Conservation (phyloP, 1,139 yeast species). For the Yamadazyma triangularis region DNA sequence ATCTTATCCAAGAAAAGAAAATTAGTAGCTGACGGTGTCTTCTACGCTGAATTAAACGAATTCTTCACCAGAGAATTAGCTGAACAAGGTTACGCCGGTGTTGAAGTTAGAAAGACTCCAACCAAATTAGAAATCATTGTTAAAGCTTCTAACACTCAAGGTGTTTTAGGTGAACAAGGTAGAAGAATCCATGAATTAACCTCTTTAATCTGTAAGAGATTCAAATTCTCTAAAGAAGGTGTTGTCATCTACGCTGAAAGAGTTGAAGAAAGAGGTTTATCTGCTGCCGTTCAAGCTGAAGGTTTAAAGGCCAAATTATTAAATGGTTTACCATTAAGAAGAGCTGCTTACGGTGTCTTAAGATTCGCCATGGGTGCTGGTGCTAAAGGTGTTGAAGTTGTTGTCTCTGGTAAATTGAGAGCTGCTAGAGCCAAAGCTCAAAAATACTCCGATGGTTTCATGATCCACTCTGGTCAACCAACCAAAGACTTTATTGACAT, state of each 20-base stretch:
- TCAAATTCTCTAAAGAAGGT: slow-evolving; percentile 92
- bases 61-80: slow-evolving; percentile 99
- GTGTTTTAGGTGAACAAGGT: slow-evolving; percentile 99
- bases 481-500: slow-evolving; percentile 96
- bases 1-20: slow-evolving; percentile 82
- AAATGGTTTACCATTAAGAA: slow-evolving; percentile 98
- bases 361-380: slow-evolving; percentile 99
- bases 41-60: slow-evolving; percentile 99
- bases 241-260: slow-evolving; percentile 97
- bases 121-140: slow-evolving; percentile 97
- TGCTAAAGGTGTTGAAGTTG: slow-evolving; percentile 99
- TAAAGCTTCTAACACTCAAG: slow-evolving; percentile 99
- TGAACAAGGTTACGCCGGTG: slow-evolving; percentile 99
- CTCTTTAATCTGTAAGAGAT: slow-evolving; percentile 97
- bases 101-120: slow-evolving; percentile 98
- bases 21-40: slow-evolving; percentile 99
- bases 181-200: slow-evolving; percentile 99
- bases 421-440: slow-evolving; percentile 99
- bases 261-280: slow-evolving; percentile 98
- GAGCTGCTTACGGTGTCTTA: slow-evolving; percentile 99
- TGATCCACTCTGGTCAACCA: slow-evolving; percentile 99
- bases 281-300: slow-evolving; percentile 99
- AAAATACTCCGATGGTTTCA: slow-evolving; percentile 99
- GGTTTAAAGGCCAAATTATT: slow-evolving; percentile 97
- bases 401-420: slow-evolving; percentile 98